These are phyloP conservation scores for Trematosphaeria pertusa DNA, from an alignment of 2,329 filamentous ascomycete genomes.

Conservation along the genomic window DNA sequence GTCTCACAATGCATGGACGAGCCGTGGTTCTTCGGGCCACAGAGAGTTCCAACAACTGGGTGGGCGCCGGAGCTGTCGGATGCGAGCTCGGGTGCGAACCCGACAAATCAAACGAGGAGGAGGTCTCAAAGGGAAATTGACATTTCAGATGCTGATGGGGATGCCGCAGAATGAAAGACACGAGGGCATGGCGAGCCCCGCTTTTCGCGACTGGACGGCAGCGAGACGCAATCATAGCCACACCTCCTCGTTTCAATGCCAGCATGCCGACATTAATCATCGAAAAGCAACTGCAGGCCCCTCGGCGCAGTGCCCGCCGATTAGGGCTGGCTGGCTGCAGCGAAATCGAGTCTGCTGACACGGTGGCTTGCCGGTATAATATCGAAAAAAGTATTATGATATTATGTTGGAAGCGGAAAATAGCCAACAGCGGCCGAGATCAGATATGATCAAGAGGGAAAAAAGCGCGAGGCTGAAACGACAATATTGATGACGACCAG, in stretches of 20 bases:
- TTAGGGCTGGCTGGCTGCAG: conserved; percentile 7
- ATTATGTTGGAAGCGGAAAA: conserved; percentile 8
- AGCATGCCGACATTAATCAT: neutral
- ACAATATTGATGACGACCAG: conserved; percentile 8
- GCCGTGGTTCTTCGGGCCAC: neutral
- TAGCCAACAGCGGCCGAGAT: too few species aligned
- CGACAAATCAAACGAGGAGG: conserved; percentile 12
- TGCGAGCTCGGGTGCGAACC: neutral
- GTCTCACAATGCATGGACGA: neutral
- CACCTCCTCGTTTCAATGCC: conserved; percentile 19
- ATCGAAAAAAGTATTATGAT: conserved; percentile 14
- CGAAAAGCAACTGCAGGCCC: conserved; percentile 11
- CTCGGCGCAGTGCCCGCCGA: conserved; percentile 1
- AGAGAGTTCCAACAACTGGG: neutral
- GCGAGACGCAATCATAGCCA: conserved; percentile 22
- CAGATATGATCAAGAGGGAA: conserved; percentile 10
- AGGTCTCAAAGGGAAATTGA: neutral
- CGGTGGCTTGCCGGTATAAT: conserved; percentile 6
- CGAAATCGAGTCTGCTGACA: conserved; percentile 16
- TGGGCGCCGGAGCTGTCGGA: conserved; percentile 7
- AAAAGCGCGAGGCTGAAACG: conserved; percentile 26
- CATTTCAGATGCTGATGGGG: conserved; percentile 11
- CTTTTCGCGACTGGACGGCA: conserved; percentile 10
- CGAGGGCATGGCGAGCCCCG: conserved; percentile 8
- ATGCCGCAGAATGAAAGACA: conserved; percentile 9